A percentile compares a stretch with the other conserved stretches of the same genome.
Conservation (phyloP, 805 yeast genomes). For the Saccharomyces paradoxus region DNA sequence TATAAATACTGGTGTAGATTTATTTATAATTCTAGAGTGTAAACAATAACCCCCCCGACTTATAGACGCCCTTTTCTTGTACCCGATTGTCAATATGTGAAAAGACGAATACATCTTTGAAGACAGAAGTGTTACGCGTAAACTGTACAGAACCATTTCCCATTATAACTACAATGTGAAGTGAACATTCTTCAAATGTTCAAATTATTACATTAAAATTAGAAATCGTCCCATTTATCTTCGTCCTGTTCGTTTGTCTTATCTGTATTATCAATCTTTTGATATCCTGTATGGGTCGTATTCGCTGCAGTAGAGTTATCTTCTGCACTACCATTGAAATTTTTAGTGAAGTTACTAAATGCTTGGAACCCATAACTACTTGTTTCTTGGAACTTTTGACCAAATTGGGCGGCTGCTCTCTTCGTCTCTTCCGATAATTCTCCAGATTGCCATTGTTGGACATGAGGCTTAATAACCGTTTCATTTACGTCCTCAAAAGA, state of each 20-base stretch:
- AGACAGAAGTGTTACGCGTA: background rate
- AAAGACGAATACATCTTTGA: background rate
- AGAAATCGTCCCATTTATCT: slow-evolving; percentile 67
- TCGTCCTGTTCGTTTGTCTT: slow-evolving; percentile 36
- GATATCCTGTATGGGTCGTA: slow-evolving; percentile 46
- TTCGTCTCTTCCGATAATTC: slow-evolving; percentile 77
- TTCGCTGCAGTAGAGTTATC: slow-evolving; percentile 45
- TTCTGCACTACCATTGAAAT: slow-evolving; percentile 22
- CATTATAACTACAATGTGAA: background rate
- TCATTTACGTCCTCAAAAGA: slow-evolving; percentile 82
- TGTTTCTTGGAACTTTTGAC: slow-evolving; percentile 87
- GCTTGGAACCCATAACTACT: slow-evolving; percentile 67
- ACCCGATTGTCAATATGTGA: background rate
- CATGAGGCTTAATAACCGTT: slow-evolving; percentile 82
- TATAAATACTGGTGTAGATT: too few species aligned
- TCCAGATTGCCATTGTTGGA: slow-evolving; percentile 60
- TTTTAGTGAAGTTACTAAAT: slow-evolving; percentile 48
- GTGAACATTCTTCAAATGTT: background rate
- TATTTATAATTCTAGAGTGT: too few species aligned
- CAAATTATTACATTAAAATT: background rate
- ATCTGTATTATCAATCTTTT: slow-evolving; percentile 26
- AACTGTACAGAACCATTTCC: background rate
- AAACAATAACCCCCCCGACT: too few species aligned
- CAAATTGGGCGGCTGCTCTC: slow-evolving; percentile 94
- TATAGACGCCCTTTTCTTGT: background rate